Percentiles rank a stretch among this genome's conserved stretches.
Conservation (phyloP, 768 basidiomycete species). For the Kwoniella bestiolae region DNA sequence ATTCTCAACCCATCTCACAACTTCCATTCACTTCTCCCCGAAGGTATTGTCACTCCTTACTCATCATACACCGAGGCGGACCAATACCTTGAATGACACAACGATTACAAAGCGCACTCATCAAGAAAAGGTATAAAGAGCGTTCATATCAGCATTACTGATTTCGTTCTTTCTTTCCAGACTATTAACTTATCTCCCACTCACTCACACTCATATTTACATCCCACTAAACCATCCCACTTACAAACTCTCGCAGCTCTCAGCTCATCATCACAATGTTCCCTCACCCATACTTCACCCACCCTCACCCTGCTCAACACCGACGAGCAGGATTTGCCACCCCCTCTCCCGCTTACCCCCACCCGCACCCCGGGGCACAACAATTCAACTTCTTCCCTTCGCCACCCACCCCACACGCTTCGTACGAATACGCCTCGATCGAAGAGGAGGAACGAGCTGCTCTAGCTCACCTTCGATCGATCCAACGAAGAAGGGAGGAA, state of each 20-base stretch:
- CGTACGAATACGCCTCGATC: constrained; percentile 1
- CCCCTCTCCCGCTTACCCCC: not conserved
- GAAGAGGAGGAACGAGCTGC: constrained; percentile 49
- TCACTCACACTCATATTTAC: not conserved
- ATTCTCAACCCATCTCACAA: not conserved
- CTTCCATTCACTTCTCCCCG: constrained; percentile 7
- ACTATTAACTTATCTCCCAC: not conserved
- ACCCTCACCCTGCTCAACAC: not conserved
- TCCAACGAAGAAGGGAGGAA: constrained; percentile 41
- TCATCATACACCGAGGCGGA: not conserved
- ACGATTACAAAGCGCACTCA: constrained; percentile 15
- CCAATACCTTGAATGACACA: not conserved
- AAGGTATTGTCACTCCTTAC: not conserved
- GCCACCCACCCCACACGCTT: not conserved
- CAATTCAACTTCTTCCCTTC: not conserved
- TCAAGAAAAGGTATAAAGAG: constrained; percentile 20
- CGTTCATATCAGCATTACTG: constrained; percentile 1
- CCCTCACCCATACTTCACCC: constrained; percentile 12
- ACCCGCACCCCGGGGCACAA: not conserved
- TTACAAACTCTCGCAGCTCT: not conserved
- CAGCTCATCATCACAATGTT: not conserved
- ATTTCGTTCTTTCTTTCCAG: constrained; percentile 1
- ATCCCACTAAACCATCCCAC: not conserved
- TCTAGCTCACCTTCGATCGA: constrained; percentile 42
- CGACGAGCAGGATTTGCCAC: constrained; percentile 19